Base-by-base conservation (phyloP, 768 basidiomycete species). In the Russula foetens region DNA sequence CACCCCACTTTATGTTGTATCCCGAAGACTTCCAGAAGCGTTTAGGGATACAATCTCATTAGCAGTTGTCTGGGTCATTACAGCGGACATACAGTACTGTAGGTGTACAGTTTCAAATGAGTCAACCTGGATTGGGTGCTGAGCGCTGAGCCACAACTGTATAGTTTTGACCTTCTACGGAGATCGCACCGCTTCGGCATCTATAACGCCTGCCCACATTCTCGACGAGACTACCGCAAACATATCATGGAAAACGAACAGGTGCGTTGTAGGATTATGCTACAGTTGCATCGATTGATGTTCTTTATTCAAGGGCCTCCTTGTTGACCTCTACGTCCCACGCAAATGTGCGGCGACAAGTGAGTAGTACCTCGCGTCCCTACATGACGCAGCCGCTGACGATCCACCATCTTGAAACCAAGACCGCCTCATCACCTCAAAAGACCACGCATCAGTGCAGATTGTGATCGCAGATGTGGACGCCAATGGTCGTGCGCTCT, bases 261-360 rank as follows among this genome's bases (percentile, higher is more conserved):
- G 77, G 90, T 90, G 71, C 64, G 85, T 24, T 17, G 33, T 2
- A 3, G n/a, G 5, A 24, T 12, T 8, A 44, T 26, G 17, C 7
- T 38, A n/a, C 31, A 15, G 66, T 21, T 45, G 31, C 24, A 59
- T 39, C 19, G 23, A 58, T 48, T 52, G 4, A 51, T n/a, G 3
- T 24, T 4, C 11, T n/a, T 47, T 9, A 28, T 21, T 9, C 2
- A 53, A 97, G 92, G 96, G 97, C 78, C 81, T 91, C 74, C 95
- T 99, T 75, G 97, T 99, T 73, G 97, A 98, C 83, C 94, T 99
- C 77, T 99, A 99, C 81, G 95, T 98, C 72, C 97, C 97, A 76
- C 92, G 97, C 83, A 98, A 98, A 78, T 98, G 97, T 76, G 85
- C 93, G 73, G 94, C 95, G 56, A 96, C 94, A 69, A 95, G 94